These are phyloP conservation scores for Fistulinella cinereoalba DNA, from an alignment of 1,284 basidiomycete genomes.

Conservation along the genomic window DNA sequence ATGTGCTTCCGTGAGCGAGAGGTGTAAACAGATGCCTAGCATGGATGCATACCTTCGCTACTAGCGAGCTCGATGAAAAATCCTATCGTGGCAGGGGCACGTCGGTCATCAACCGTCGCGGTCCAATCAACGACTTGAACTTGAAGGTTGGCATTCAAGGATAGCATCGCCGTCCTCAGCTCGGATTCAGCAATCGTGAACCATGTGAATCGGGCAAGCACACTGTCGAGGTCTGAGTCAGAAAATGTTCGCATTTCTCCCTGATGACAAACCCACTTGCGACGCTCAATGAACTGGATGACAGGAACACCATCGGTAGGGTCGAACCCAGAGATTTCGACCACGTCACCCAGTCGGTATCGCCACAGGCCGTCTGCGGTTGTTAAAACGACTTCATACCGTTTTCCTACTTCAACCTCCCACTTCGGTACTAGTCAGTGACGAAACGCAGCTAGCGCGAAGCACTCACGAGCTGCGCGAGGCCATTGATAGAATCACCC, in stretches of 20 bases:
- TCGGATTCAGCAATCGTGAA: conserved; percentile 5
- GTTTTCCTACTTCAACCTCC: conserved; percentile 15
- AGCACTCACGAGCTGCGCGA: conserved; percentile 6
- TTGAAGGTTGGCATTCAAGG: too few relatives aligned
- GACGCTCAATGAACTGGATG: conserved; percentile 17
- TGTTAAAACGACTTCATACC: conserved; percentile 22
- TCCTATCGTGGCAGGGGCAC: too few relatives aligned
- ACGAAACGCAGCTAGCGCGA: too few relatives aligned
- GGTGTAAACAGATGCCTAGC: too few relatives aligned
- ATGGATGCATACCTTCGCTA: too few relatives aligned
- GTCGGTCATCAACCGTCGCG: too few relatives aligned
- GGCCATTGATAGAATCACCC: neutral
- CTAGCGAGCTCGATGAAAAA: too few relatives aligned
- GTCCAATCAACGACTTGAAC: too few relatives aligned
- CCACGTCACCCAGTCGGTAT: conserved; percentile 22
- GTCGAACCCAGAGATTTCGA: conserved; percentile 24
- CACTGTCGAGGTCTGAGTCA: conserved; percentile 1
- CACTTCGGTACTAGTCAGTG: conserved; percentile 17
- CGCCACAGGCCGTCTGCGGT: conserved; percentile 25
- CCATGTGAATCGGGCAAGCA: conserved; percentile 10
- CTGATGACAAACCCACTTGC: conserved; percentile 6
- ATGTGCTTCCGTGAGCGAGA: too few relatives aligned
- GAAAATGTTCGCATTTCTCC: too few relatives aligned
- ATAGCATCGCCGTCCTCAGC: conserved; percentile 2
- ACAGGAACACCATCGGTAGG: conserved; percentile 18